Base-by-base conservation (phyloP, 805 yeast species). In the Candida coquimbonensis region DNA sequence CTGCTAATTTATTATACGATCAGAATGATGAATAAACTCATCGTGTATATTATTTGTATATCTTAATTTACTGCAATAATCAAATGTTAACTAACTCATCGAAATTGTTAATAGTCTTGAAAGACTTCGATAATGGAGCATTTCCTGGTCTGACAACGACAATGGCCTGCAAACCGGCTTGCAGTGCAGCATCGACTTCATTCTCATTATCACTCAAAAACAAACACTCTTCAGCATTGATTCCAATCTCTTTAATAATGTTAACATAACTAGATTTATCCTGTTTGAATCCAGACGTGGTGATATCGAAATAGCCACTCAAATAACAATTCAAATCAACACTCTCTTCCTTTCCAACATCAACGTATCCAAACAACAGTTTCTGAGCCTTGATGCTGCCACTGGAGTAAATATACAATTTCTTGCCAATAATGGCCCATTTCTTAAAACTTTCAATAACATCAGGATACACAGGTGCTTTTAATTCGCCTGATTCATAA, bases 381-480 rank as follows among this genome's bases (percentile, higher is more conserved):
- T 81, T 83, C 56, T 90, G 98, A 0, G 97, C 97, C 48, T 80
- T 76, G 24, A 90, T 79, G 38, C 93, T 82, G 0, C 98, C 98
- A 26, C 95, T 85, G 0, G 96, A 88, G 65, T 90, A 90, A 17
- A 90, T 87, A 58, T 73, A 85, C 0, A 87, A 66, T 3, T 66
- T 65, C 31, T 51, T 53, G 1, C 55, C 51, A 4, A 40, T 37
- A 0, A 47, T 25, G 1, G 55, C 47, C 77, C 81, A 75, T 3
- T 55, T 45, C 42, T 68, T 53, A 43, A 89, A 75, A 38, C 76
- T 74, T 0, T 65, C 65, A 39, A 86, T 71, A 1, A 93, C 90
- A 62, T 90, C 98, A 0, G 53, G 57, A 57, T 78, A 90, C 5
- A 90, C 60, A 0, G 96, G 96, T 0, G 95, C 93, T 53, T 69